Base-by-base conservation (phyloP, 2,329 filamentous ascomycete genomes). In the Aulographum hederae region DNA sequence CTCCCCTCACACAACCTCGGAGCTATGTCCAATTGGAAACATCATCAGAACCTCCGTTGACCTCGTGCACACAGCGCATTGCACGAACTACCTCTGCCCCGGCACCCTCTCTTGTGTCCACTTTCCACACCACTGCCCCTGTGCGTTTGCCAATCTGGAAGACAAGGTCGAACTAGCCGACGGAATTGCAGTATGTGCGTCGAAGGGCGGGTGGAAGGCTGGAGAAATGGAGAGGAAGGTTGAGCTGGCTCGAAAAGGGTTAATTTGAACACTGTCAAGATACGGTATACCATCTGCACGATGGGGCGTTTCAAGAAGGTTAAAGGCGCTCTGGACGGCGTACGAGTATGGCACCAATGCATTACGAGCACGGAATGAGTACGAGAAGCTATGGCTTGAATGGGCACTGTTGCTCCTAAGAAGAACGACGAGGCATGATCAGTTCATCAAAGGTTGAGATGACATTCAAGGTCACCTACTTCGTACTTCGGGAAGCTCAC, bases 81-180 rank as follows among this genome's bases (percentile, higher is more conserved):
- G 89, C 63, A 72, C 80, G 46, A 85, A 86, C 43, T 98, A 94
- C 52, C 73, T 98, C 34, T 98, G 89, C 51, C 85, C 89, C 2
- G 81, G 82, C 40, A 95, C 89, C 0, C 69, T 98, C 37, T 79
- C 85, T 21, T 98, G 89, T 60, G 89, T 98, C 5, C 77, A 91
- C 51, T 89, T 92, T 58, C 85, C 89, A 2, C 86, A 95, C 52
- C 89, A 98, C 57, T 98, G 89, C 55, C 89, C 89, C 18, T 98
- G 89, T 57, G 66, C 82, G 2, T 92, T 79, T 63, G 52, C 66
- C 43, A 37, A 65, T 58, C 46, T 73, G 57, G 52, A 81, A 56
- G 44, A 74, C 55, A 56, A 80, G 65, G 48, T 73, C 53, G 64
- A 81, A 72, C 53, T 81, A 58, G 69, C 64, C 4, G 77, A 85